phyloP scores from a whole-genome alignment of 495 filamentous ascomycete species.

The Penicillium riverlandense region DNA sequence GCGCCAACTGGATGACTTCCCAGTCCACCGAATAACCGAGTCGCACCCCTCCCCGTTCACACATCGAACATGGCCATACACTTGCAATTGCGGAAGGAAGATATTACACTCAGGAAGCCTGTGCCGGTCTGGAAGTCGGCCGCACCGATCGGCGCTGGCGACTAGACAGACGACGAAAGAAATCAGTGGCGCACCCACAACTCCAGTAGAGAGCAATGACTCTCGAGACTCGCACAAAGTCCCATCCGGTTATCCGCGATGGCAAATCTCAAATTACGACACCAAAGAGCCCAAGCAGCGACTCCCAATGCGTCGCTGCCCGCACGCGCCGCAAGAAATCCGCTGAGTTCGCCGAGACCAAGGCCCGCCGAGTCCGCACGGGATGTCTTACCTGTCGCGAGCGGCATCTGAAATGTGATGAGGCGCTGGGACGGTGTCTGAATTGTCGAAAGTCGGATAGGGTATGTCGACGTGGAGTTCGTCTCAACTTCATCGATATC shows the following conservation, averaged over 20 bases:
- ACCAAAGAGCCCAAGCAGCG: constrained; percentile 12
- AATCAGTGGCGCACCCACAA: neutral
- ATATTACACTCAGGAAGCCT: constrained; percentile 9
- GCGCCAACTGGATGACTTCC: neutral
- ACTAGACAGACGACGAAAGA: constrained; percentile 6
- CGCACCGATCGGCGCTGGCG: constrained; percentile 13
- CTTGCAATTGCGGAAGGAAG: constrained; percentile 6
- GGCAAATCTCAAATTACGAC: constrained; percentile 7
- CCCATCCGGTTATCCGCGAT: constrained; percentile 7
- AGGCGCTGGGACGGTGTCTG: constrained; percentile 67
- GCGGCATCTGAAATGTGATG: constrained; percentile 76
- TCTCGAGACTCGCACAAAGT: constrained; percentile 9
- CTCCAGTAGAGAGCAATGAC: constrained; percentile 8
- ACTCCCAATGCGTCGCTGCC: constrained; percentile 12
- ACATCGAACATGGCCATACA: constrained; percentile 22
- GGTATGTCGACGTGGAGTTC: constrained; percentile 76
- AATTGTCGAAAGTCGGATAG: constrained; percentile 89
- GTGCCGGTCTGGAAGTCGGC: constrained; percentile 2
- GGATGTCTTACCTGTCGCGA: constrained; percentile 75
- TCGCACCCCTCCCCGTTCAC: too few relatives aligned
- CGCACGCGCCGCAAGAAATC: constrained; percentile 15
- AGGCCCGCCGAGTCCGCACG: constrained; percentile 64
- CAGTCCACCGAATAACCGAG: neutral
- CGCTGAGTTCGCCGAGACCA: constrained; percentile 26
- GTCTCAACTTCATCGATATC: constrained; percentile 90